Evolutionary conservation across 768 basidiomycete species (phyloP), one percentile per base, ranked within the genome.

Genomic region (Tulasnella calospora): DNA sequence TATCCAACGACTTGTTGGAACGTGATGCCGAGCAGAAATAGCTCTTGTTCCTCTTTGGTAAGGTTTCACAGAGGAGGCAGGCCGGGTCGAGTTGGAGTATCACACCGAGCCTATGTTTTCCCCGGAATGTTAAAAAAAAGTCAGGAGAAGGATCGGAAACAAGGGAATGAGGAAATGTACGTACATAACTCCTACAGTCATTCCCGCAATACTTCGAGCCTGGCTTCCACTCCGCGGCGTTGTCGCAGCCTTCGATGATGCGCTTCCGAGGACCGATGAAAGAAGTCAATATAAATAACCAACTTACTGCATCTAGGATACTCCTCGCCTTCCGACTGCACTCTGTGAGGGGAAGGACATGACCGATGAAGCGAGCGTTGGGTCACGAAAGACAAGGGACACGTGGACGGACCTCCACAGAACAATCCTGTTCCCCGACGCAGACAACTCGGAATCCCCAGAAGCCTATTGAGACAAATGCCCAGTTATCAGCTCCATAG

Each of bases 201-300:
- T 71, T 40, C 23, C 69, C 69, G 69, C 69, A 71, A 30, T 71
- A 71, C 69, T 71, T 71, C 17, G 69, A 71, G 27, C 69, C 7
- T 40, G 69, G 21, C 27, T 71, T 71, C 33, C 38, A 71, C n/a
- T 71, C n/a, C n/a, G 5, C 15, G 30, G 30, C 30, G n/a, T 40
- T 33, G 38, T 40, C 33, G 30, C 7, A 71, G 15, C 69, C 69
- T 40, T 40, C 33, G 19, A 71, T 71, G 33, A 71, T 71, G 69
- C 69, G n/a, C n/a, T 71, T 71, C 17, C 69, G 6, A 19, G n/a
- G 33, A 30, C 69, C 38, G 4, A 30, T 71, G 6, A 21, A 71
- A 17, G 5, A 21, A 3, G 69, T 71, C 17, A 17, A 17, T 6
- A 40, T 71, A 3, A 30, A 71, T 21, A 40, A 21, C 9, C n/a